A percentile compares a stretch with the other conserved stretches of the same genome.
Evolutionary conservation across 169 alveolate genomes (phyloP).

Genomic region (Toxoplasma gondii): DNA sequence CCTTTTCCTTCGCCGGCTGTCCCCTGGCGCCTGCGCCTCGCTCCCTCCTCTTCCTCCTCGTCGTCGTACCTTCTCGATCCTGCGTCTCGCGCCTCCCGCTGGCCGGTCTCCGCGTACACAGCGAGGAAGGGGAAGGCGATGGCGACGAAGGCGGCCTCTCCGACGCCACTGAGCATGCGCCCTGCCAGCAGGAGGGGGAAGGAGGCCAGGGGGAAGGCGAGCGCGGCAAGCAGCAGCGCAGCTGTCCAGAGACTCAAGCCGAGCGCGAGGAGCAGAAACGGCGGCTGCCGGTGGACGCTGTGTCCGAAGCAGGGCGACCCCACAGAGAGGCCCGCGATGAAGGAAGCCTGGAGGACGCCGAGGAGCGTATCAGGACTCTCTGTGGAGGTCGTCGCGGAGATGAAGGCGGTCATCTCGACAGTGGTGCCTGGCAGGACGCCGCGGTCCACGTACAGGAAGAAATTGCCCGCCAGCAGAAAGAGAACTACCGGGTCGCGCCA

Average conservation of each 20-base stretch:
- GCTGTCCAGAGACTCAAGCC: slow-evolving; percentile 17
- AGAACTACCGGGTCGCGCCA: slow-evolving; percentile 17
- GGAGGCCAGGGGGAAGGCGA: background rate
- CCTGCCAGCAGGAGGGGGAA: background rate
- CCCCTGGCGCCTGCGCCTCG: background rate
- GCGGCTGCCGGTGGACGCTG: background rate
- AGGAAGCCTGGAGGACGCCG: slow-evolving; percentile 25
- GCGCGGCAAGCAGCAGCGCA: slow-evolving; percentile 12
- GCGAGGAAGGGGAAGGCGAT: slow-evolving; percentile 37
- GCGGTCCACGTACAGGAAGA: slow-evolving; percentile 4
- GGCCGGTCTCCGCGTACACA: background rate
- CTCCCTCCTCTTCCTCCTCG: background rate
- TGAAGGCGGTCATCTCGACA: background rate
- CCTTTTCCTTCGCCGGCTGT: no score
- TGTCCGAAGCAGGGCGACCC: slow-evolving; percentile 19
- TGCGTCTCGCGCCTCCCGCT: background rate
- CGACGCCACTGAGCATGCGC: slow-evolving; percentile 24
- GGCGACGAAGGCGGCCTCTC: slow-evolving; percentile 46
- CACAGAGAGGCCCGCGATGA: slow-evolving; percentile 8
- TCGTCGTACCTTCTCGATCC: background rate
- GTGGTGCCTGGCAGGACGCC: slow-evolving; percentile 20
- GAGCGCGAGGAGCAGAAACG: background rate
- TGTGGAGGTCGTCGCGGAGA: background rate
- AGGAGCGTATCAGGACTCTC: background rate
- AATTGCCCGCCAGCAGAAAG: slow-evolving; percentile 14